phyloP scores from a whole-genome alignment of 495 filamentous ascomycete genomes.

The Trichoderma gamsii region DNA sequence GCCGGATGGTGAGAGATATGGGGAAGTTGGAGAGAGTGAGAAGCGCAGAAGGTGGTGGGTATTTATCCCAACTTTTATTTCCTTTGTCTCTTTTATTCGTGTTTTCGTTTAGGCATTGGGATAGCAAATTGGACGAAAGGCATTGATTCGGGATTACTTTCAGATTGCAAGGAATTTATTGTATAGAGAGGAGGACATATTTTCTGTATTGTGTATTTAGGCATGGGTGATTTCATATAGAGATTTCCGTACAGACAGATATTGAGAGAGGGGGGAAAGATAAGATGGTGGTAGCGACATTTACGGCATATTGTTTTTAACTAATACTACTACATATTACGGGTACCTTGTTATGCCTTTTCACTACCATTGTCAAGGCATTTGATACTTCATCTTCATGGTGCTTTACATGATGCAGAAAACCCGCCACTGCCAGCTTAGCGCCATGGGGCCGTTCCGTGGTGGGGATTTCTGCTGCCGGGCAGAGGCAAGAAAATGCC shows the following conservation, averaged over 20 bases:
- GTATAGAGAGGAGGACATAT: slow-evolving; percentile 5
- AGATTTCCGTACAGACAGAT: neutral
- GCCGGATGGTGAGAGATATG: neutral
- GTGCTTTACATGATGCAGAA: neutral
- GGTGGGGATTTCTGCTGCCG: neutral
- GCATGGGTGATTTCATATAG: neutral
- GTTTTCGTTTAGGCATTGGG: neutral
- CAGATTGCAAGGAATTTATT: slow-evolving; percentile 2
- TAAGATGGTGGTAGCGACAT: neutral
- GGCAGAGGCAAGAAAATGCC: neutral
- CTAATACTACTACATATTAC: too few species aligned
- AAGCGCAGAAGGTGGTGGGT: neutral
- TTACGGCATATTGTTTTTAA: neutral
- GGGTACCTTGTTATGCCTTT: too few species aligned
- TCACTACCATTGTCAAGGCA: neutral
- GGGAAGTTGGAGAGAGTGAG: neutral
- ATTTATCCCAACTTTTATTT: neutral
- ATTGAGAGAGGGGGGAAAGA: too few species aligned
- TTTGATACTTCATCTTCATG: neutral
- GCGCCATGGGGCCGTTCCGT: slow-evolving; percentile 7
- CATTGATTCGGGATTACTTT: slow-evolving; percentile 17
- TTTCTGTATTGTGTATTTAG: neutral
- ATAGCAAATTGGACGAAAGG: slow-evolving; percentile 16
- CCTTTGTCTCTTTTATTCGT: neutral
- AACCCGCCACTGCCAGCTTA: neutral